These are phyloP conservation scores for Amauroascus niger DNA, from an alignment of 2,329 filamentous ascomycete species.

Conservation along the genomic window DNA sequence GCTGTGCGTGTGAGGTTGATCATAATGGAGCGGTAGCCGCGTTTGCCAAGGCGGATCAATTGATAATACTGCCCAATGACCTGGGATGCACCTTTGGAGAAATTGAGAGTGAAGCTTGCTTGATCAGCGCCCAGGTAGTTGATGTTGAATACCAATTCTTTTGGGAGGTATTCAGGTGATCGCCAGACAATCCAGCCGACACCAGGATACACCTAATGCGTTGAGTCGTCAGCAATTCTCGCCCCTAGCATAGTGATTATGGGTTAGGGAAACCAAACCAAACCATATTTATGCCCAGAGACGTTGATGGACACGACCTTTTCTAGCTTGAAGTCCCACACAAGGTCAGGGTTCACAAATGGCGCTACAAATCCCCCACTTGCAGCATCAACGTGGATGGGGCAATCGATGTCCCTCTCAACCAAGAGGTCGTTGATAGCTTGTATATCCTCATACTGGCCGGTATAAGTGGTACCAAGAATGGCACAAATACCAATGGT, in stretches of 20 bases:
- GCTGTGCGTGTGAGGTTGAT: slow-evolving; percentile 80
- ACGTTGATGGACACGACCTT: slow-evolving; percentile 91
- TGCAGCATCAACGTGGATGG: slow-evolving; percentile 90
- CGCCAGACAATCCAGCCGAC: slow-evolving; percentile 94
- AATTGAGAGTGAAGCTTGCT: slow-evolving; percentile 92
- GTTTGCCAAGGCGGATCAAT: slow-evolving; percentile 86
- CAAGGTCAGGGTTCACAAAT: slow-evolving; percentile 71
- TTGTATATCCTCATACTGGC: slow-evolving; percentile 91
- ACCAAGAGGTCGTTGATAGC: slow-evolving; percentile 79
- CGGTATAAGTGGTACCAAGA: slow-evolving; percentile 86
- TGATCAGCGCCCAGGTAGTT: slow-evolving; percentile 96
- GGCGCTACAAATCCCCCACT: slow-evolving; percentile 88
- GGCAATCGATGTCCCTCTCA: slow-evolving; percentile 62
- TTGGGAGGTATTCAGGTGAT: slow-evolving; percentile 67
- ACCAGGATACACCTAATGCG: slow-evolving; percentile 65
- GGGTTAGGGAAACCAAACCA: slow-evolving; percentile 29
- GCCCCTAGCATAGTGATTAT: background rate
- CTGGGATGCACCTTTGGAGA: slow-evolving; percentile 88
- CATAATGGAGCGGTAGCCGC: slow-evolving; percentile 89
- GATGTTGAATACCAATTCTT: slow-evolving; percentile 97
- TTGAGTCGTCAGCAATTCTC: slow-evolving; percentile 38
- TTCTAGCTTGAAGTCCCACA: slow-evolving; percentile 86
- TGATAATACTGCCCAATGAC: slow-evolving; percentile 98
- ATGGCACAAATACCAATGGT: slow-evolving; percentile 89
- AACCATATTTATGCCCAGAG: slow-evolving; percentile 78